Evolutionary conservation across 1,284 basidiomycete species (phyloP), one percentile per base, ranked within the genome.

Genomic region (Ceratorhiza oryzae-sativae): DNA sequence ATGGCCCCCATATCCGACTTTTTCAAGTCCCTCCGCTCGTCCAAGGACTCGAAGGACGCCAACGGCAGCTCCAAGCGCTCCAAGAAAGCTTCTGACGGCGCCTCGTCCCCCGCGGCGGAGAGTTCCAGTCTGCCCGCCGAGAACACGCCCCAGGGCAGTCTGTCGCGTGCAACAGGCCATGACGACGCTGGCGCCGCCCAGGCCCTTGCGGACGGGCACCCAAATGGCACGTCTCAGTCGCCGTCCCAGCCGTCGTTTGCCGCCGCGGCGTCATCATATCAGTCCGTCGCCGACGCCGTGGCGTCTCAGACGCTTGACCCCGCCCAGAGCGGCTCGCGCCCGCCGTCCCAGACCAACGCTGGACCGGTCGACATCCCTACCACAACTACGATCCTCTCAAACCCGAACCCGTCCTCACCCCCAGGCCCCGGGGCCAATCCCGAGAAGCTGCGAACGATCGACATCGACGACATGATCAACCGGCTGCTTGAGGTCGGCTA

Each of bases 391-490:
- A 92, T 93, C 73, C 86, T 93, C 73, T 87, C 90, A 72, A 88
- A 88, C 75, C 83, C 84, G 13, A 77, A 76, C 41, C 75, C 59
- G 36, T 59, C 51, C 30, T 71, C 71, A 42, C 61, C 41, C 41
- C 56, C 67, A 6, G 62, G 55, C 46, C 72, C 73, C 30, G 68
- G 62, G 32, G 80, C 83, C 67, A 86, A 84, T 62, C 83, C 83
- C 68, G 84, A 81, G 73, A 78, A 81, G 4, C 76, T 77, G 13
- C 76, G 80, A 83, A 82, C 88, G 62, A 86, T 98, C 77, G 97
- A 99, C 80, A 91, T 99, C 74, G 97, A 99, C 82, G 97, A 98
- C 81, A 98, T 99, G 94, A 99, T 99, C 78, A 90, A 93, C 79
- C 88, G 97, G 60, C 86, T 99, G 65, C 86, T 99, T 76, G 97